A percentile compares a stretch with the other conserved stretches of the same genome.
Conservation (phyloP, 306 rosid species). For the Citrullus amarus region DNA sequence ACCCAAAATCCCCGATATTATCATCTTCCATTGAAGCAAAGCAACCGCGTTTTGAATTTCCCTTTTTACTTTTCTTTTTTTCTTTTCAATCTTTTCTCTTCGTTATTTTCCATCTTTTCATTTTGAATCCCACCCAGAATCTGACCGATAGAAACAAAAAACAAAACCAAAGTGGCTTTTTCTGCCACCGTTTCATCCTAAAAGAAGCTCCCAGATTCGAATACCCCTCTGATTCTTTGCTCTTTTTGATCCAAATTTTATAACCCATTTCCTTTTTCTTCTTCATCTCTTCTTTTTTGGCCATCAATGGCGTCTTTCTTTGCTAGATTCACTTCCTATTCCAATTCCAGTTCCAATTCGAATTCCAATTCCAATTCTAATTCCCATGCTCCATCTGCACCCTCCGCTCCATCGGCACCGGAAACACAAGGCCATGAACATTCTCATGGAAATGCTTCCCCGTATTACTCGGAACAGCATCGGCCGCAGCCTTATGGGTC, state of each 20-base stretch:
- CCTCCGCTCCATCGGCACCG: conserved; percentile 12
- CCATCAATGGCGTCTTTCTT: conserved; percentile 38
- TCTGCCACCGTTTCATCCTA: neutral
- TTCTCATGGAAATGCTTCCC: neutral
- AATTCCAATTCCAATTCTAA: conserved; percentile 15
- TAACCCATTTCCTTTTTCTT: neutral
- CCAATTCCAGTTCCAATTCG: conserved; percentile 10
- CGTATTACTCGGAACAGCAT: neutral
- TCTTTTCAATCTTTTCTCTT: conserved; percentile 41
- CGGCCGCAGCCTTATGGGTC: conserved; percentile 15
- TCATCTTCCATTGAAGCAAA: neutral
- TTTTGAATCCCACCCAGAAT: conserved; percentile 45
- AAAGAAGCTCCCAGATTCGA: neutral
- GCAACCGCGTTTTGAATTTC: neutral
- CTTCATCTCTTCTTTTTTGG: neutral
- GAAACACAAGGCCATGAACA: neutral
- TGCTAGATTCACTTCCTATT: conserved; percentile 16
- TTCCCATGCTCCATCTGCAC: conserved; percentile 46
- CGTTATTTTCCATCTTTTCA: conserved; percentile 53
- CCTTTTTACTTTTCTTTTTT: conserved; percentile 23
- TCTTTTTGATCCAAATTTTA: neutral
- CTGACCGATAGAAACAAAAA: neutral
- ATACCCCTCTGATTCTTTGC: neutral
- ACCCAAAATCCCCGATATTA: neutral
- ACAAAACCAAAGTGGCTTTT: neutral